These are phyloP conservation scores for Globisporangium rhizosaccharum DNA, from an alignment of 352 stramenopile genomes.

Conservation along the genomic window DNA sequence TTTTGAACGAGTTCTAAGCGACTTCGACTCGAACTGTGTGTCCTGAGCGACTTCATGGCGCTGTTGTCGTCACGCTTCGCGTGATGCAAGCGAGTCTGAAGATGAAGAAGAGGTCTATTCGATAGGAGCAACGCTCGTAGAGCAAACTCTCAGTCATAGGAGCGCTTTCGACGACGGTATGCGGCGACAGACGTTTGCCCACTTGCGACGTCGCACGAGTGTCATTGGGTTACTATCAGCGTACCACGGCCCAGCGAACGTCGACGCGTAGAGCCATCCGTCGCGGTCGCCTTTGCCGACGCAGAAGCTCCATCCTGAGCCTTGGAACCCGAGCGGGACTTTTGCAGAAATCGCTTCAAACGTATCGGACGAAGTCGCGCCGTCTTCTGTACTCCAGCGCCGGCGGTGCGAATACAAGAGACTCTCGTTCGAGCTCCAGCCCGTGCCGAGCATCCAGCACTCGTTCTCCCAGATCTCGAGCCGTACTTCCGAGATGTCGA, in stretches of 20 bases:
- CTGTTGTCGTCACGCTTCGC: no score
- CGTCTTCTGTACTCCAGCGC: constrained; percentile 25
- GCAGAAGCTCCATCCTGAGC: constrained; percentile 22
- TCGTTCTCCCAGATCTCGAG: constrained; percentile 42
- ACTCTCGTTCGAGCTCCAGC: constrained; percentile 19
- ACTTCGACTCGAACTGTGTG: no score
- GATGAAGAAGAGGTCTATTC: no score
- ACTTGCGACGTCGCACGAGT: constrained; percentile 26
- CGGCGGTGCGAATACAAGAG: constrained; percentile 8
- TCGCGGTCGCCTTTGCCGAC: constrained; percentile 27
- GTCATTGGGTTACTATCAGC: constrained; percentile 12
- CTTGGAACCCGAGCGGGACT: constrained; percentile 15
- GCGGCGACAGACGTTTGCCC: constrained; percentile 13
- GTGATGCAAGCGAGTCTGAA: no score
- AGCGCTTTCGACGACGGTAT: not conserved
- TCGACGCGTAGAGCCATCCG: constrained; percentile 32
- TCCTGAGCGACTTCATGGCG: no score
- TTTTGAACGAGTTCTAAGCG: no score
- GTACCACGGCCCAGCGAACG: constrained; percentile 32
- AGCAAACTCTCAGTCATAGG: not conserved
- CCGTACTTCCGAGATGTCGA: constrained; percentile 15
- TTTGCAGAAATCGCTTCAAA: constrained; percentile 22
- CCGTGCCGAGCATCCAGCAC: constrained; percentile 15
- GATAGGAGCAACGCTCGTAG: no score
- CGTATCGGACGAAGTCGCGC: constrained; percentile 12